Evolutionary conservation across 176 grass and related monocot genomes (phyloP).

Genomic region (Coix lacrymajobi): DNA sequence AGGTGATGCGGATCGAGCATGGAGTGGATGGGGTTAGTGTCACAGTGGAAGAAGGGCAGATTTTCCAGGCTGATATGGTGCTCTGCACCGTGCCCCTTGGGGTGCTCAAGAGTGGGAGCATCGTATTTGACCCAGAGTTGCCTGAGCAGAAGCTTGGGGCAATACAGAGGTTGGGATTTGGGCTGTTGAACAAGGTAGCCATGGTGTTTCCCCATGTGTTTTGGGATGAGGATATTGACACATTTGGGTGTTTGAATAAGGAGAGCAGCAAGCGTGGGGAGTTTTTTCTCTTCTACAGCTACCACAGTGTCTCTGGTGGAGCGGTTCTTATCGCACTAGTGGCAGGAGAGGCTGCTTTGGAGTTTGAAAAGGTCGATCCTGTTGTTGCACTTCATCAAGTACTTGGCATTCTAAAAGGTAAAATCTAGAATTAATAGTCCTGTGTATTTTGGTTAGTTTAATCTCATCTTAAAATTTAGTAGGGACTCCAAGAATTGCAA

Average conservation of each 20-base stretch:
- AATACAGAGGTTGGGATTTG: constrained; percentile 74
- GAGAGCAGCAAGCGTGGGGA: constrained; percentile 78
- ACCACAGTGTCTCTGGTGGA: constrained; percentile 89
- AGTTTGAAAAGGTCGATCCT: constrained; percentile 81
- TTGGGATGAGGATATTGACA: constrained; percentile 89
- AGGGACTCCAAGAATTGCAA: neutral
- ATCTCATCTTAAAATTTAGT: neutral
- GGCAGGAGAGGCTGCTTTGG: constrained; percentile 79
- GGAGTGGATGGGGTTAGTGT: constrained; percentile 51
- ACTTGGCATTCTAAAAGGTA: constrained; percentile 84
- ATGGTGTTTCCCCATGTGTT: constrained; percentile 91
- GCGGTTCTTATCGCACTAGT: constrained; percentile 83
- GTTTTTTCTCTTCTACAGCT: constrained; percentile 93
- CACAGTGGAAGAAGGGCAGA: constrained; percentile 54
- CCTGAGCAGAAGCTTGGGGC: constrained; percentile 62
- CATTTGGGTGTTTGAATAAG: constrained; percentile 87
- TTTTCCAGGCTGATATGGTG: constrained; percentile 79
- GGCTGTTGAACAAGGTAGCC: constrained; percentile 87
- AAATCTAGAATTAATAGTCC: neutral
- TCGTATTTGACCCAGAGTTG: constrained; percentile 71
- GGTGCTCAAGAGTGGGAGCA: constrained; percentile 56
- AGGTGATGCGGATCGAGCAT: constrained; percentile 58
- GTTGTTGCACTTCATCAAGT: constrained; percentile 64
- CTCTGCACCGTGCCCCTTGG: constrained; percentile 89
- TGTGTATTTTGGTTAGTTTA: neutral